A percentile compares a stretch with the other conserved stretches of the same genome.
These are phyloP conservation scores for Dothistroma septosporum DNA, from an alignment of 2,329 filamentous ascomycete species.

Conservation along the genomic window DNA sequence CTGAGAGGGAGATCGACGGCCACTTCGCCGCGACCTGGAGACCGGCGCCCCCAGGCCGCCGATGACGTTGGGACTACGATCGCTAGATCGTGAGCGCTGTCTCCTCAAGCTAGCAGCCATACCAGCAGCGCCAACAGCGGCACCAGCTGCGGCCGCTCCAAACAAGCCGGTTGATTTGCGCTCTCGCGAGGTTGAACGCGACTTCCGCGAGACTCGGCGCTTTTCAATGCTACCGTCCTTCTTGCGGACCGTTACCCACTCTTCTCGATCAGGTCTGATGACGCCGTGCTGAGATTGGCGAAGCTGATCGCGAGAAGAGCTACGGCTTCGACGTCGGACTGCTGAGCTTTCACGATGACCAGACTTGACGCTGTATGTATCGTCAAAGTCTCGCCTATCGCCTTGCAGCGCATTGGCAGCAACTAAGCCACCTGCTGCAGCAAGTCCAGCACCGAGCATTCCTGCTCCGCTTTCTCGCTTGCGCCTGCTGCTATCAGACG, in stretches of 20 bases:
- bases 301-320: slow-evolving; percentile 31
- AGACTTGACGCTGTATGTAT: slow-evolving; percentile 57
- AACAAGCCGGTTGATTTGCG: slow-evolving; percentile 22
- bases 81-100: slow-evolving; percentile 40
- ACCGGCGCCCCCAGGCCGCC: slow-evolving; percentile 1
- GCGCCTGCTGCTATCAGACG: slow-evolving; percentile 46
- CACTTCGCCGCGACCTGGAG: slow-evolving; percentile 11
- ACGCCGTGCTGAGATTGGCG: slow-evolving; percentile 29
- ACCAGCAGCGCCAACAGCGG: slow-evolving; percentile 25
- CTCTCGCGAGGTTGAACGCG: slow-evolving; percentile 34
- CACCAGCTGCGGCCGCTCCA: slow-evolving; percentile 24
- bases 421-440: slow-evolving; percentile 51
- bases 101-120: slow-evolving; percentile 20
- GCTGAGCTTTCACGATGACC: slow-evolving; percentile 43
- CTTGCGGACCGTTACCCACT: slow-evolving; percentile 27
- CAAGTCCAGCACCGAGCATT: slow-evolving; percentile 53
- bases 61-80: slow-evolving; percentile 1
- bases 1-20: slow-evolving; percentile 10
- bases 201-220: slow-evolving; percentile 20
- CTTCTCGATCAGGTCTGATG: slow-evolving; percentile 16
- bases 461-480: slow-evolving; percentile 43
- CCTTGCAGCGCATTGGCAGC: slow-evolving; percentile 53
- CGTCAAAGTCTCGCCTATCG: slow-evolving; percentile 53
- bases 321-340: slow-evolving; percentile 29
- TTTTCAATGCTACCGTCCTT: slow-evolving; percentile 33